Evolutionary conservation across 2,329 filamentous ascomycete species (phyloP), one percentile per base, ranked within the genome.

Genomic region (Cryphonectria carpinicola): DNA sequence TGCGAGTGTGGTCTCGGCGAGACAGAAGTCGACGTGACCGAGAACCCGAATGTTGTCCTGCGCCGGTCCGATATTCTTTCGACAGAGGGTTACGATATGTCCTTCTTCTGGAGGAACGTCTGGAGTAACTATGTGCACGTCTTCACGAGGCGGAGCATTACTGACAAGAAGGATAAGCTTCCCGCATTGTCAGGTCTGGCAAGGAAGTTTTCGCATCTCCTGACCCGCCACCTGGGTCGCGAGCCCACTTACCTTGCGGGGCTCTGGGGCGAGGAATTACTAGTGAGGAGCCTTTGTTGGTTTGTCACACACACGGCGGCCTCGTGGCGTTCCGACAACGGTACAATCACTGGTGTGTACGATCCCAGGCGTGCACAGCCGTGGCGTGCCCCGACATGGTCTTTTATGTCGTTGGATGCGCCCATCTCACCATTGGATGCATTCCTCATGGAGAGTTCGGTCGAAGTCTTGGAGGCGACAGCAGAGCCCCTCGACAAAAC

Each of bases 161-260:
- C 68, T 4, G 56, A 52, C 19, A 46, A 43, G n/a, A 25, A 13
- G 6, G 71, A 72, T 66, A 72, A 71, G 62, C 71, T 72, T 25
- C 66, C 70, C 8, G 71, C 71, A 2, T 32, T 72, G 52, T 67
- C 66, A 4, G 70, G 71, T 13, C 62, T 72, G 25, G 71, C 66
- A 5, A 71, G 68, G 25, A 61, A 68, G 56, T 71, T 68, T 41
- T 61, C 49, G 32, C 43, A 66, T 8, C 46, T 65, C 37, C 43
- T 63, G 2, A 7, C 35, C 22, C 58, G 35, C 6, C 66, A n/a
- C n/a, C 25, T 63, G 32, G 66, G 58, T 19, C 58, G 66, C 5
- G 11, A 68, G 32, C 66, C 66, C 32, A 52, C 61, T 5, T 68
- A 63, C 39, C 66, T 68, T 35, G 43, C 58, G 14, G 66, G 66